Conservation (phyloP, 2,329 filamentous ascomycete genomes). For the Coniella vitis region DNA sequence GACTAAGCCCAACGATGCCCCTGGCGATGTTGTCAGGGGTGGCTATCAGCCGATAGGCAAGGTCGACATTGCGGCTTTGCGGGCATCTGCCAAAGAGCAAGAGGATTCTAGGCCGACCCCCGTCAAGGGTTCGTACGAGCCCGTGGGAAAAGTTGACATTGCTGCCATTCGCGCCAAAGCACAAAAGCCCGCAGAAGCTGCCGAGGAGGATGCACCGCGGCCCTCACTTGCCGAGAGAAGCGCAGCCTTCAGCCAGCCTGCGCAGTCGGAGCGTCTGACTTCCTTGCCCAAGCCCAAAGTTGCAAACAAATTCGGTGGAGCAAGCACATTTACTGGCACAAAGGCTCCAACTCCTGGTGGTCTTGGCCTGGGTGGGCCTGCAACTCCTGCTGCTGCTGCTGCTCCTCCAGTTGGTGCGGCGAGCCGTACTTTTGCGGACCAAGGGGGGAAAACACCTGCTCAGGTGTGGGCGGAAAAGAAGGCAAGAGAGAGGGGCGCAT, state of each 20-base stretch:
- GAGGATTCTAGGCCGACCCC: slow-evolving; percentile 74
- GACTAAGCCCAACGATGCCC: slow-evolving; percentile 36
- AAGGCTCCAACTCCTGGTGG: slow-evolving; percentile 76
- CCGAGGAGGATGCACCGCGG: slow-evolving; percentile 31
- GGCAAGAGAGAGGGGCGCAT: slow-evolving; percentile 62
- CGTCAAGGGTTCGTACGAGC: slow-evolving; percentile 91
- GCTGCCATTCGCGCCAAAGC: slow-evolving; percentile 82
- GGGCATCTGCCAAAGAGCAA: slow-evolving; percentile 62
- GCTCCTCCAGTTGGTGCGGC: slow-evolving; percentile 67
- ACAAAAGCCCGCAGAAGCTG: slow-evolving; percentile 49
- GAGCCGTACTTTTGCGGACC: slow-evolving; percentile 87
- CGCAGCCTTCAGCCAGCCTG: slow-evolving; percentile 57
- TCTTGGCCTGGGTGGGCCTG: slow-evolving; percentile 54
- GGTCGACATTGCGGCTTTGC: slow-evolving; percentile 91
- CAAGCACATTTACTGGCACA: slow-evolving; percentile 72
- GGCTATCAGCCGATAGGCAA: slow-evolving; percentile 92
- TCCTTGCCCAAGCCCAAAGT: slow-evolving; percentile 92
- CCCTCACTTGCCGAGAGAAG: slow-evolving; percentile 70
- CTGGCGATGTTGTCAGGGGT: slow-evolving; percentile 66
- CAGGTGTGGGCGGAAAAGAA: slow-evolving; percentile 98
- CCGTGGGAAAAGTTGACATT: slow-evolving; percentile 94
- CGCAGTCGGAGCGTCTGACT: slow-evolving; percentile 71
- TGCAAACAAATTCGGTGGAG: slow-evolving; percentile 75
- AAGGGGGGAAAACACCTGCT: slow-evolving; percentile 92
- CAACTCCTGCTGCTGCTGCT: slow-evolving; percentile 49